Conservation (phyloP, 1,139 yeast species). For the Arxiozyma heterogenica region DNA sequence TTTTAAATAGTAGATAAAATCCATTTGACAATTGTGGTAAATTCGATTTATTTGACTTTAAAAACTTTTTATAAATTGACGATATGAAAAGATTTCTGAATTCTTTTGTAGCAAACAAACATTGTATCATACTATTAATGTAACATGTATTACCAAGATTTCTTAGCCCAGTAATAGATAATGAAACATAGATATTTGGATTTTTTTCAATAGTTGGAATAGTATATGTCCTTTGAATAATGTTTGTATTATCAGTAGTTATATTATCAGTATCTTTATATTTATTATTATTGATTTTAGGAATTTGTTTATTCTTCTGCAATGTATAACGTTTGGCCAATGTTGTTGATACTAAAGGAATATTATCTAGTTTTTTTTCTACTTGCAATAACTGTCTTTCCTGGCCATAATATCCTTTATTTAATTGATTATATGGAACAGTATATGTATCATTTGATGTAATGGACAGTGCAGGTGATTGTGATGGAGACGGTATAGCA, state of each 20-base stretch:
- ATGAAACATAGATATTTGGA: constrained; percentile 34
- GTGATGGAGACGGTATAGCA: not conserved
- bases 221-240: constrained; percentile 5
- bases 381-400: not conserved
- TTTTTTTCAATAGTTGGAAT: constrained; percentile 35
- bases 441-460: not conserved
- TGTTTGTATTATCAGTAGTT: not conserved
- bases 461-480: not conserved
- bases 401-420: not conserved
- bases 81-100: constrained; percentile 39
- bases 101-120: constrained; percentile 45
- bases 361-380: constrained; percentile 1
- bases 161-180: constrained; percentile 53
- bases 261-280: not conserved
- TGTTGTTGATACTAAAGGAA: not conserved
- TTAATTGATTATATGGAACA: not conserved
- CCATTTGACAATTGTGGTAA: constrained; percentile 33
- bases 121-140: constrained; percentile 60
- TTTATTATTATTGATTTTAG: not conserved
- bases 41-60: constrained; percentile 25
- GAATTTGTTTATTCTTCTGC: not conserved
- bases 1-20: constrained; percentile 42
- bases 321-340: not conserved
- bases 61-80: constrained; percentile 37
- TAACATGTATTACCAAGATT: constrained; percentile 70